These are phyloP conservation scores for Scutellaria barbata DNA, from an alignment of 257 asterid genomes.

Conservation along the genomic window DNA sequence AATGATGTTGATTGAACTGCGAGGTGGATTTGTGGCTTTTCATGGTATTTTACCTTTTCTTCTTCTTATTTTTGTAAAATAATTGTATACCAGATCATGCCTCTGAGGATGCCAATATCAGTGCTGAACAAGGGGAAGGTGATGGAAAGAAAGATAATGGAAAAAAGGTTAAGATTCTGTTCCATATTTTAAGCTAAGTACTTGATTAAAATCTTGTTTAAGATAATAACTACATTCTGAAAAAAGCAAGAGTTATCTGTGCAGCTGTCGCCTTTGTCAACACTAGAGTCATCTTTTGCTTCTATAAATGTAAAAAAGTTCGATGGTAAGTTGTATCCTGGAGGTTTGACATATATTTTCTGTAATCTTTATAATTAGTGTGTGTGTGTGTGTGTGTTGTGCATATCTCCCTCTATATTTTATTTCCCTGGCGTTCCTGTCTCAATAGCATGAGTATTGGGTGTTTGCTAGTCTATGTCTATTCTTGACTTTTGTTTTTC, in stretches of 20 bases:
- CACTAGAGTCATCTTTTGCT: conserved; percentile 86
- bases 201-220: conserved; percentile 18
- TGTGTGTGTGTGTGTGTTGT: conserved; percentile 4
- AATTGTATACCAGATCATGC: conserved; percentile 49
- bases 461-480: conserved; percentile 19
- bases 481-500: conserved; percentile 23
- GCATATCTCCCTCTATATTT: conserved; percentile 1
- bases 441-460: conserved; percentile 4
- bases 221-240: conserved; percentile 32
- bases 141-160: conserved; percentile 61
- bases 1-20: background rate
- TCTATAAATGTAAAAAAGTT: conserved; percentile 86
- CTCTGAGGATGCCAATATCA: conserved; percentile 49
- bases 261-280: conserved; percentile 93
- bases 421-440: background rate
- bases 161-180: conserved; percentile 63
- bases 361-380: background rate
- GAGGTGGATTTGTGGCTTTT: conserved; percentile 15
- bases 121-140: conserved; percentile 50
- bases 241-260: conserved; percentile 30
- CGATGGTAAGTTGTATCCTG: conserved; percentile 69
- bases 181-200: conserved; percentile 16
- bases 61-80: conserved; percentile 24
- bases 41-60: conserved; percentile 14
- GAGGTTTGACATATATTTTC: conserved; percentile 23